Conservation (phyloP, 371 early-diverging fungal genomes). For the Mucor ambiguus region DNA sequence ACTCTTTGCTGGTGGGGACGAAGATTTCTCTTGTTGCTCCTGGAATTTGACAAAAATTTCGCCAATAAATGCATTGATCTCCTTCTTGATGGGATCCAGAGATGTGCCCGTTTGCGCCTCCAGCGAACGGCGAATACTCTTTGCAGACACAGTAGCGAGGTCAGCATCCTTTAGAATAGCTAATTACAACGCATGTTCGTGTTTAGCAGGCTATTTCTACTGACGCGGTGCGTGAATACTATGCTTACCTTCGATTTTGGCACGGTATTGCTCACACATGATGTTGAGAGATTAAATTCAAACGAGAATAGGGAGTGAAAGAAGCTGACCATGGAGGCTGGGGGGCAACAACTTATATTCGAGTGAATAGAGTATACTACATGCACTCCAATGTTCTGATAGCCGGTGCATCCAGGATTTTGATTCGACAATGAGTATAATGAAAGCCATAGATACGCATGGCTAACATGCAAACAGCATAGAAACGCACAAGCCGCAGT, state of each 20-base stretch:
- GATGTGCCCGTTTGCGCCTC: constrained; percentile 35
- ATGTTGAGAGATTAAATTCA: background rate
- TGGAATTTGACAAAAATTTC: constrained; percentile 22
- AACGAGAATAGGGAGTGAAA: background rate
- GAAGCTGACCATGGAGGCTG: background rate
- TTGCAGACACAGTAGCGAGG: constrained; percentile 53
- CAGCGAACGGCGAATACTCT: constrained; percentile 51
- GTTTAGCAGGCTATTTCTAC: background rate
- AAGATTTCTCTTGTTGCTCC: background rate
- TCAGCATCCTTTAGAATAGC: constrained; percentile 52
- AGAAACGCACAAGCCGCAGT: background rate
- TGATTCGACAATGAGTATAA: background rate
- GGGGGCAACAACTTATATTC: background rate
- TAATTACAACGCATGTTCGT: constrained; percentile 7
- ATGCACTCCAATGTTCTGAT: background rate
- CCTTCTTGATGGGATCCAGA: constrained; percentile 36
- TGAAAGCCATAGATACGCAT: background rate
- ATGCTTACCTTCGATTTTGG: constrained; percentile 7
- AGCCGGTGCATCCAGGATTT: background rate
- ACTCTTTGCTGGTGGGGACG: background rate
- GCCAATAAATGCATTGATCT: constrained; percentile 44
- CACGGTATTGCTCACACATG: constrained; percentile 12
- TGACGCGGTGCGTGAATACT: background rate
- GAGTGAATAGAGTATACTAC: background rate
- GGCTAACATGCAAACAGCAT: background rate